These are phyloP conservation scores for Aspergillus neoniger DNA, from an alignment of 2,329 filamentous ascomycete genomes.

Conservation along the genomic window DNA sequence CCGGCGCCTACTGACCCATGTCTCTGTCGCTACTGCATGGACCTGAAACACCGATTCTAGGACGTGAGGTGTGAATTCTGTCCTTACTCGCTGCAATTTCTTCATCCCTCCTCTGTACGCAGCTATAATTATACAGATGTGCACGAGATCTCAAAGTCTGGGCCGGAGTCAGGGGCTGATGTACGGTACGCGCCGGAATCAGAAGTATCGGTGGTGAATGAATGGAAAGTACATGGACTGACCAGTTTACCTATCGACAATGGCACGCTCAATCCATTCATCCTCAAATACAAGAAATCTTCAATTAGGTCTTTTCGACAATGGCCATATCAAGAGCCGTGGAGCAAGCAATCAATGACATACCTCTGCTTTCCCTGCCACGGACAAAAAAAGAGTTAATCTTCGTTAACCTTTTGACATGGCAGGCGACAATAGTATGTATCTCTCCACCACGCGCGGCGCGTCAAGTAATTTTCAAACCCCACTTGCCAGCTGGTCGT, in stretches of 20 bases:
- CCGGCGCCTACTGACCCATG: neutral
- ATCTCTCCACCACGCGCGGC: neutral
- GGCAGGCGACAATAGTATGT: neutral
- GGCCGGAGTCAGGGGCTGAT: neutral
- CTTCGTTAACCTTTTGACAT: neutral
- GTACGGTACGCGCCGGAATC: slow-evolving; percentile 3
- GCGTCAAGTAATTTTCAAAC: neutral
- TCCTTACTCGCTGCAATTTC: slow-evolving; percentile 9
- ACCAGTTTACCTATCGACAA: too few relatives aligned
- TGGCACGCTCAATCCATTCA: neutral
- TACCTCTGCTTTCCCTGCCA: neutral
- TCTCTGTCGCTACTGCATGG: neutral
- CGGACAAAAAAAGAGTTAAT: neutral
- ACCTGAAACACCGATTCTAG: slow-evolving; percentile 3
- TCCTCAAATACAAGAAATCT: neutral
- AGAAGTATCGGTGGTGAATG: neutral
- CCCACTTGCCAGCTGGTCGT: neutral
- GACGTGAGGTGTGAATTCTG: neutral
- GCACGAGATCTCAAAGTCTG: neutral
- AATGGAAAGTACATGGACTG: too few relatives aligned
- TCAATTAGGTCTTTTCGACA: neutral
- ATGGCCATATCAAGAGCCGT: neutral
- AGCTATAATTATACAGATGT: neutral
- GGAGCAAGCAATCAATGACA: neutral
- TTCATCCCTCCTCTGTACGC: neutral